Conservation (phyloP, 2,329 filamentous ascomycete genomes). For the Huntiella savannae region DNA sequence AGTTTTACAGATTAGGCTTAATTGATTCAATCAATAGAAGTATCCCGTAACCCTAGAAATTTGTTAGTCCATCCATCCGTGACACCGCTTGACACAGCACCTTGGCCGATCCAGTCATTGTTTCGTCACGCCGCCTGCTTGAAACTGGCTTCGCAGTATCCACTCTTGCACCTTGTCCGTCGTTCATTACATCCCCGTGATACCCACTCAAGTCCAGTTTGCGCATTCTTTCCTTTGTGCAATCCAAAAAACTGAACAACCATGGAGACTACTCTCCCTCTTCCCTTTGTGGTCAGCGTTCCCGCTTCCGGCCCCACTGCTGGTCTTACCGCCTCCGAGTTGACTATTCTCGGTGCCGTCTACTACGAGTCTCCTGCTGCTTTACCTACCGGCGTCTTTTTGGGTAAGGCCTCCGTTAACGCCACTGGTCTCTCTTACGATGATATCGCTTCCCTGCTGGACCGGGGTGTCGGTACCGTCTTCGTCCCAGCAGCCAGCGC, state of each 20-base stretch:
- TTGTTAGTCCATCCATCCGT: background rate
- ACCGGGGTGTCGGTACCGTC: conserved; percentile 67
- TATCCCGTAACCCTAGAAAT: no score
- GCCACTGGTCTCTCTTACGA: conserved; percentile 47
- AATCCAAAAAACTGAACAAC: conserved; percentile 5
- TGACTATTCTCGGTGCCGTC: conserved; percentile 38
- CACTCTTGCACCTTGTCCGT: background rate
- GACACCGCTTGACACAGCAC: conserved; percentile 9
- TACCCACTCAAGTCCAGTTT: no score
- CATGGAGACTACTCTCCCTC: conserved; percentile 46
- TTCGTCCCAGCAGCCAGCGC: conserved; percentile 61
- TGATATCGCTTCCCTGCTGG: conserved; percentile 60
- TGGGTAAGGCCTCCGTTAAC: conserved; percentile 53
- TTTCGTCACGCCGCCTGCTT: background rate
- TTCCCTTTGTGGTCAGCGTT: conserved; percentile 43
- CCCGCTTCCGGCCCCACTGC: conserved; percentile 29
- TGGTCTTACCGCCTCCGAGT: conserved; percentile 36
- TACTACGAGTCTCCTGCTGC: conserved; percentile 24
- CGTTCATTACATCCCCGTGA: no score
- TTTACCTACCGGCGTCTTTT: conserved; percentile 28
- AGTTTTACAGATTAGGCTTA: no score
- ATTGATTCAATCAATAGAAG: no score
- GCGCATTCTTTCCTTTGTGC: no score
- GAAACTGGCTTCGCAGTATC: background rate
- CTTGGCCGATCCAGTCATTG: conserved; percentile 6